Evolutionary conservation across 768 basidiomycete species (phyloP), one percentile per base, ranked within the genome.

Genomic region (Udeniomyces megalosporus): DNA sequence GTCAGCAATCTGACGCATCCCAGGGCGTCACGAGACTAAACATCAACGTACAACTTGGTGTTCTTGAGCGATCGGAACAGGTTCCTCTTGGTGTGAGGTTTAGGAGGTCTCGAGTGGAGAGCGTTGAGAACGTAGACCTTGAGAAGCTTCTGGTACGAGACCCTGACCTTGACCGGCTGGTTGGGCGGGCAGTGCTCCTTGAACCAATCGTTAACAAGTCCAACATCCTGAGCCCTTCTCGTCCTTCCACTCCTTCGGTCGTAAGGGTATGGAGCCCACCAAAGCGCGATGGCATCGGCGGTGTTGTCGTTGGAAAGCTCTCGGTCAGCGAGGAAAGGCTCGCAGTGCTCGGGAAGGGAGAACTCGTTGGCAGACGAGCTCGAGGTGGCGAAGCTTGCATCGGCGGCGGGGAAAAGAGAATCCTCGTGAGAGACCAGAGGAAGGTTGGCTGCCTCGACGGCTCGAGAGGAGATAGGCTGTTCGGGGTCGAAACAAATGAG

Each of bases 191-290:
- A 97, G 71, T 99, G 95, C 72, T 99, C 95, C 31, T 96, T 79
- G 70, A 97, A 99, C 88, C 92, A 99, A 69, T 88, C 88, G 79
- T 99, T 97, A 68, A 97, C 88, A 57, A 97, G 78, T 2, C 93
- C 91, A 1, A 99, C 74, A 71, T 99, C 95, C 73, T 97, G 91
- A 0, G 93, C 91, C 62, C 95, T 80, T 61, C 92, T 81, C 80
- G 86, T 97, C 47, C 85, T 81, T 0, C 95, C 95, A 29, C 87
- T 89, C 45, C 95, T 83, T 58, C 88, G 82, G 69, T 82, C 85
- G 72, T 97, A 97, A 2, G 95, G 95, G 66, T 91, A 90, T 20
- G 92, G 91, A 0, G 95, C 89, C 90, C 92, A 96, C 89, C 91
- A 99, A 22, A 99, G 78, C 2, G 88, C 92, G 67, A 99, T 95